phyloP scores from a whole-genome alignment of 129 eudicot genomes.

The Arctium minus region DNA sequence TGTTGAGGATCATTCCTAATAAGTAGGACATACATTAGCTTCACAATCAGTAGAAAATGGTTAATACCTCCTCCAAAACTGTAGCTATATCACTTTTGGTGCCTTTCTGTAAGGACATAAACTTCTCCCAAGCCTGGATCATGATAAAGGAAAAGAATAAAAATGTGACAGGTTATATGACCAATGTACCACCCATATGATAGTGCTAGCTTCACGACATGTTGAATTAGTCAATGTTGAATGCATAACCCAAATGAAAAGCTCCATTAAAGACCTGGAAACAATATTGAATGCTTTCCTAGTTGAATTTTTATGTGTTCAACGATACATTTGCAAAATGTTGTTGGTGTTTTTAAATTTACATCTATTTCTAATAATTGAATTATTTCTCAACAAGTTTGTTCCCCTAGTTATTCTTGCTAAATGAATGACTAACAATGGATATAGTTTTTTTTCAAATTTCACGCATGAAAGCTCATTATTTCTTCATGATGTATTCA shows the following conservation, averaged over 20 bases:
- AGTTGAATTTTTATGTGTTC: neutral
- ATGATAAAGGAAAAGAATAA: slow-evolving; percentile 1
- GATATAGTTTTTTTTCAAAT: neutral
- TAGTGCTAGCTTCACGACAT: neutral
- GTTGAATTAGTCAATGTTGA: neutral
- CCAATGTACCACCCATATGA: neutral
- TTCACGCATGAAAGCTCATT: neutral
- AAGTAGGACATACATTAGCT: neutral
- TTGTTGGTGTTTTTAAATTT: neutral
- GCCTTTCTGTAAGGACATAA: slow-evolving; percentile 82
- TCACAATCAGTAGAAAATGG: neutral
- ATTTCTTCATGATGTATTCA: neutral
- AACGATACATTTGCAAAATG: neutral
- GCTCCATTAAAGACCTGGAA: neutral
- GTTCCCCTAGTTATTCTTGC: neutral
- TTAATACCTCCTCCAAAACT: slow-evolving; percentile 80
- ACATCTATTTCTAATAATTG: neutral
- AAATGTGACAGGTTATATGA: neutral
- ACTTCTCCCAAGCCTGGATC: slow-evolving; percentile 87
- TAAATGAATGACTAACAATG: neutral
- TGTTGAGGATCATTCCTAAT: slow-evolving; percentile 7
- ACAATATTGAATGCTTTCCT: neutral
- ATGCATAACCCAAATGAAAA: neutral
- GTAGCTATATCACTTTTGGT: slow-evolving; percentile 83
- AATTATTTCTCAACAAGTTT: neutral